A percentile compares a stretch with the other conserved stretches of the same genome.
Evolutionary conservation across 495 filamentous ascomycete genomes (phyloP).

Genomic region (Apiosordaria backusii): DNA sequence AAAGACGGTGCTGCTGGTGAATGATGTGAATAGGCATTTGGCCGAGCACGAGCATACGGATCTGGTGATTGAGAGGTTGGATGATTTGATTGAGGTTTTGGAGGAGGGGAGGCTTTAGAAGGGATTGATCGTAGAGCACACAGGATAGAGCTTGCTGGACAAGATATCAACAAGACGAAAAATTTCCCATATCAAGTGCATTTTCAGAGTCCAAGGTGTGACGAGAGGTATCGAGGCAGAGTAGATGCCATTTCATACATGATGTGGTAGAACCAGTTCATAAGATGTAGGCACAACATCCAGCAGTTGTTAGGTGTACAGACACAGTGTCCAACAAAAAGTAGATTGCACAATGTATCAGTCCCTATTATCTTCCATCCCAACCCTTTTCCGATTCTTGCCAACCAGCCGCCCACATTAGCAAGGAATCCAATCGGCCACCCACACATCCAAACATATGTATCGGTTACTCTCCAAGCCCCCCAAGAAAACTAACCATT

Average conservation of each 20-base stretch:
- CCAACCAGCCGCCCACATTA: neutral
- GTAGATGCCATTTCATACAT: too few relatives aligned
- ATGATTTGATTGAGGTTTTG: conserved; percentile 68
- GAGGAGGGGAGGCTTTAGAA: conserved; percentile 64
- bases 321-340: neutral
- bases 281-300: too few relatives aligned
- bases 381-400: neutral
- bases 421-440: neutral
- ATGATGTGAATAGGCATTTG: conserved; percentile 72
- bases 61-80: conserved; percentile 58
- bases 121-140: too few relatives aligned
- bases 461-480: neutral
- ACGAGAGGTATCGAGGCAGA: too few relatives aligned
- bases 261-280: too few relatives aligned
- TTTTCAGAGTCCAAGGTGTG: neutral
- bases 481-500: neutral
- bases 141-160: neutral
- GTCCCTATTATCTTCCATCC: neutral
- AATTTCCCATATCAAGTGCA: neutral
- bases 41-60: conserved; percentile 77
- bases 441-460: neutral
- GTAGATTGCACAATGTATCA: neutral
- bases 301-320: too few relatives aligned
- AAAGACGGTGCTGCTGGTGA: conserved; percentile 82
- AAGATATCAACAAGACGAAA: neutral